Percentiles rank a stretch among this genome's conserved stretches.
Evolutionary conservation across 140 eudicot species (phyloP).

Genomic region (Cichorium intybus): DNA sequence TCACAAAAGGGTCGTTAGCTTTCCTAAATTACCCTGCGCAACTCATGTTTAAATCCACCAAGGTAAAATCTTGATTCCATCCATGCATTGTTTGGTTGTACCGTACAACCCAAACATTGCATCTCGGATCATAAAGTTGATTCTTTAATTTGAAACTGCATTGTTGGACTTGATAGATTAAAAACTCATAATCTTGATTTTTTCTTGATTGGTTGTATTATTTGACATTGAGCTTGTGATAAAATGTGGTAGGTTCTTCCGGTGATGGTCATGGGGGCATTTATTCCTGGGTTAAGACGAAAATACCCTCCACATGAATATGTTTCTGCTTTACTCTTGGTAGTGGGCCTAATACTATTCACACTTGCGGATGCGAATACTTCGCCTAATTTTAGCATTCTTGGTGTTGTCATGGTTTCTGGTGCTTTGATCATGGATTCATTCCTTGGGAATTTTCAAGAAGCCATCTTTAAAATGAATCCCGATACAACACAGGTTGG

Average conservation of each 20-base stretch:
- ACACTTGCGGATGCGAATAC: conserved; percentile 89
- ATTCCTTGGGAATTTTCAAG: conserved; percentile 89
- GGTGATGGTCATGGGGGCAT: conserved; percentile 96
- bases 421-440: conserved; percentile 92
- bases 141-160: conserved; percentile 1
- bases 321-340: conserved; percentile 71
- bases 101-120: background rate
- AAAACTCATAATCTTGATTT: too few species aligned
- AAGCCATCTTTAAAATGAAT: conserved; percentile 84
- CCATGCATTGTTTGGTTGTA: background rate
- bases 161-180: background rate
- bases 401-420: conserved; percentile 84
- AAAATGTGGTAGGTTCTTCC: conserved; percentile 60
- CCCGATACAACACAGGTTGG: conserved; percentile 94
- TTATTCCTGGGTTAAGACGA: conserved; percentile 86
- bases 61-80: conserved; percentile 40
- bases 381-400: conserved; percentile 84
- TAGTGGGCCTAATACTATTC: conserved; percentile 74
- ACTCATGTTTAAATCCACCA: conserved; percentile 96
- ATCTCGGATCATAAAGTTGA: background rate
- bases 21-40: conserved; percentile 94
- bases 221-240: background rate
- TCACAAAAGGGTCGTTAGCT: conserved; percentile 92
- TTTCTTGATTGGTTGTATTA: background rate
- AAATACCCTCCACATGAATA: conserved; percentile 90